Conservation (phyloP, 2,329 filamentous ascomycete species). For the Cephalotrichum gorgonifer region DNA sequence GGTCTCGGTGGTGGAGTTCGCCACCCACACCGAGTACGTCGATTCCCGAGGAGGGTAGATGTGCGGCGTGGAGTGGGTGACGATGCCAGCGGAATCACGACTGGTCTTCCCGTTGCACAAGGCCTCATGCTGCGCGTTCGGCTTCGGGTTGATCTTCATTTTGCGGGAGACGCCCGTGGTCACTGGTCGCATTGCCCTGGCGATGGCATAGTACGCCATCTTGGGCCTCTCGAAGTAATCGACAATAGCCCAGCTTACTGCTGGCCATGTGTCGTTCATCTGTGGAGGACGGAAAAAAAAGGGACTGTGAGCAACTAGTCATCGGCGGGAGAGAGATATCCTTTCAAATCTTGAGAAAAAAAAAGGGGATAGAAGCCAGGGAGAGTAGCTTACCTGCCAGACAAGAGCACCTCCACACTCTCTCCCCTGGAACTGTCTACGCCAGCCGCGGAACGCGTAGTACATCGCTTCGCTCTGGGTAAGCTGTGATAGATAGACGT, state of each 20-base stretch:
- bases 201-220: slow-evolving; percentile 67
- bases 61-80: not conserved
- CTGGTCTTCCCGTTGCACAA: slow-evolving; percentile 38
- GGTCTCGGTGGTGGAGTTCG: slow-evolving; percentile 43
- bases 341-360: too few species aligned
- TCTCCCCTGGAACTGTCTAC: slow-evolving; percentile 66
- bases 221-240: slow-evolving; percentile 75
- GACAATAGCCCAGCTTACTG: slow-evolving; percentile 67
- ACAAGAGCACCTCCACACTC: slow-evolving; percentile 70
- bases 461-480: slow-evolving; percentile 60
- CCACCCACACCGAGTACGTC: slow-evolving; percentile 42
- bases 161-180: slow-evolving; percentile 57
- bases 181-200: slow-evolving; percentile 64
- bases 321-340: too few species aligned
- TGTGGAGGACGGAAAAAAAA: not conserved
- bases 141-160: slow-evolving; percentile 33
- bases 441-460: slow-evolving; percentile 58
- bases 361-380: too few species aligned
- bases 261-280: slow-evolving; percentile 80
- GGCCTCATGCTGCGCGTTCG: slow-evolving; percentile 46
- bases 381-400: slow-evolving; percentile 53
- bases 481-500: slow-evolving; percentile 60
- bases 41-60: not conserved
- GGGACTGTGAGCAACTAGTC: too few species aligned
- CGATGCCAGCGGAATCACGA: slow-evolving; percentile 22